A percentile compares a stretch with the other conserved stretches of the same genome.
These are phyloP conservation scores for Maudiozyma barnettii DNA, from an alignment of 805 yeast species.

Conservation along the genomic window DNA sequence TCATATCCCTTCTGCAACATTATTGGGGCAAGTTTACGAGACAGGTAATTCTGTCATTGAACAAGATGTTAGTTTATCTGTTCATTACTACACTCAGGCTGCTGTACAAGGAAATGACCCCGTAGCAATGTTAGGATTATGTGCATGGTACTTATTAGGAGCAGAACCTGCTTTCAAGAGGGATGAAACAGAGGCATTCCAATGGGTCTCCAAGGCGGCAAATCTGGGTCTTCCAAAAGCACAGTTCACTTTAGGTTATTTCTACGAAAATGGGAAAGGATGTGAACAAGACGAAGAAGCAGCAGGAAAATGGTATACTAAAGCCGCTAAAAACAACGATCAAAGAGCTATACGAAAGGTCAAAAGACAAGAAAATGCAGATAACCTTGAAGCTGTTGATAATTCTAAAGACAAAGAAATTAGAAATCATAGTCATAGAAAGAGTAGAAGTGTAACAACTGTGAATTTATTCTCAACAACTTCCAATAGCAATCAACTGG, in stretches of 20 bases:
- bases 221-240: conserved; percentile 66
- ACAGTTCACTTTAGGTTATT: conserved; percentile 74
- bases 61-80: conserved; percentile 71
- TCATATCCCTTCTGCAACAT: conserved; percentile 67
- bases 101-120: conserved; percentile 76
- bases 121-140: conserved; percentile 81
- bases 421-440: conserved; percentile 8
- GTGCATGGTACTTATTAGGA: conserved; percentile 96
- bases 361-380: background rate
- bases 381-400: conserved; percentile 2
- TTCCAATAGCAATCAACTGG: conserved; percentile 1
- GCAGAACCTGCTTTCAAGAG: conserved; percentile 70
- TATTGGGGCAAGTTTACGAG: conserved; percentile 79
- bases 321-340: conserved; percentile 59
- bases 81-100: conserved; percentile 88
- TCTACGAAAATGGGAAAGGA: conserved; percentile 82
- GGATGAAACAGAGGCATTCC: conserved; percentile 80
- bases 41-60: conserved; percentile 56
- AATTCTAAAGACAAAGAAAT: background rate
- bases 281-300: conserved; percentile 47
- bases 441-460: conserved; percentile 15
- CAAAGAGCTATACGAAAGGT: conserved; percentile 38
- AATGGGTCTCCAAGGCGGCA: conserved; percentile 91
- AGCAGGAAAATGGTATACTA: conserved; percentile 66
- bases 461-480: conserved; percentile 14